These are phyloP conservation scores for Beauveria asiatica DNA, from an alignment of 2,329 filamentous ascomycete species.

Conservation along the genomic window DNA sequence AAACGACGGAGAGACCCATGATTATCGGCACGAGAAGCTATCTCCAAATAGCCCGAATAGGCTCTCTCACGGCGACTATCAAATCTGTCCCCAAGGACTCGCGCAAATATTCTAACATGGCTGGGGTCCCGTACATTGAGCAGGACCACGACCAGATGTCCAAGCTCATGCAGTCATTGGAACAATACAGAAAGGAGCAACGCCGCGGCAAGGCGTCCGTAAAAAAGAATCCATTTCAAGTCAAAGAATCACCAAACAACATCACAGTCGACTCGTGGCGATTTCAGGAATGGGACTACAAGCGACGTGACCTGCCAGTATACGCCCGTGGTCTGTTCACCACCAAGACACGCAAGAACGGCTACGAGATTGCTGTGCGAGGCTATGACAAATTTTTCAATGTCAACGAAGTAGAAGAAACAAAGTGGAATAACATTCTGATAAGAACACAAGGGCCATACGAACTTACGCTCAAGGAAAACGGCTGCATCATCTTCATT, in stretches of 20 bases:
- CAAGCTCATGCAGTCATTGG: conserved; percentile 56
- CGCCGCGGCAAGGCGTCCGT: conserved; percentile 57
- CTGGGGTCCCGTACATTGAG: conserved; percentile 47
- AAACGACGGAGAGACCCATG: background rate
- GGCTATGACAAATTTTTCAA: conserved; percentile 99
- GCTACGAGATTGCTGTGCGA: conserved; percentile 71
- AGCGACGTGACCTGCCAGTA: conserved; percentile 73
- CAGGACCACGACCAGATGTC: conserved; percentile 64
- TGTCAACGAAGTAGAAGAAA: conserved; percentile 69
- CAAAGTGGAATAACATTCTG: conserved; percentile 74
- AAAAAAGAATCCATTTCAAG: conserved; percentile 70
- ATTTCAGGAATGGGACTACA: conserved; percentile 94
- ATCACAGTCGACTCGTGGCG: conserved; percentile 83
- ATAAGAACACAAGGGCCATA: conserved; percentile 75
- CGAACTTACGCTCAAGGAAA: conserved; percentile 94
- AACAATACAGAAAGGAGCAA: conserved; percentile 46
- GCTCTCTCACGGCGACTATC: background rate
- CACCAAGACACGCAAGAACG: conserved; percentile 54
- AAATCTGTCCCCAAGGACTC: background rate
- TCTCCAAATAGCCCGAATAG: background rate
- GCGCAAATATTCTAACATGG: conserved; percentile 1
- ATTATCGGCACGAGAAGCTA: background rate
- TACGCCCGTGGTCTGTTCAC: conserved; percentile 94
- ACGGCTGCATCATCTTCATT: conserved; percentile 99
- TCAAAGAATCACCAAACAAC: conserved; percentile 53